These are phyloP conservation scores for Reticulascus tulasneorum DNA, from an alignment of 2,329 filamentous ascomycete genomes.

Conservation along the genomic window DNA sequence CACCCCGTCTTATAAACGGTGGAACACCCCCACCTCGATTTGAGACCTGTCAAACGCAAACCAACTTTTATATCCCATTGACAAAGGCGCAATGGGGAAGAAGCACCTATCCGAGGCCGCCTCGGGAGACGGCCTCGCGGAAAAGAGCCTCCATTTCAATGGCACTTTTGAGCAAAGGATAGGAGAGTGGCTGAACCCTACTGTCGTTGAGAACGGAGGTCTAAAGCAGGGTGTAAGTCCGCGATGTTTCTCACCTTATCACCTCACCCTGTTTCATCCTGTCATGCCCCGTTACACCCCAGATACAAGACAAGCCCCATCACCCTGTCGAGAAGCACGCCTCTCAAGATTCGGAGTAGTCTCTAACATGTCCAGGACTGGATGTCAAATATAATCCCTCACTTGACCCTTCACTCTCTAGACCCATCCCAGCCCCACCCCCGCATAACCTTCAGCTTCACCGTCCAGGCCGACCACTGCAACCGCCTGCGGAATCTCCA, in stretches of 20 bases:
- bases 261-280: background rate
- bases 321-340: background rate
- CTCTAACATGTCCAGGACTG: constrained; percentile 36
- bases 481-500: constrained; percentile 55
- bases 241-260: background rate
- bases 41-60: too few species aligned
- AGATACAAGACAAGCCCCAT: background rate
- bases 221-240: constrained; percentile 26
- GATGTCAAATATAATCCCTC: constrained; percentile 36
- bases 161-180: constrained; percentile 28
- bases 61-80: too few species aligned
- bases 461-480: constrained; percentile 45
- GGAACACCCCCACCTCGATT: too few species aligned
- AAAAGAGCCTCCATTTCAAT: too few species aligned
- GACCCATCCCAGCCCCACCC: constrained; percentile 30
- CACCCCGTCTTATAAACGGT: too few species aligned
- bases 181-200: constrained; percentile 25
- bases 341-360: too few species aligned
- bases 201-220: constrained; percentile 21
- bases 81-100: background rate
- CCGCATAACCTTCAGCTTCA: constrained; percentile 41
- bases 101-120: background rate
- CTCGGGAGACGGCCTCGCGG: too few species aligned
- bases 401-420: constrained; percentile 36
- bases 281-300: background rate